Conservation (phyloP, 768 basidiomycete species). For the Cubamyces sp. region DNA sequence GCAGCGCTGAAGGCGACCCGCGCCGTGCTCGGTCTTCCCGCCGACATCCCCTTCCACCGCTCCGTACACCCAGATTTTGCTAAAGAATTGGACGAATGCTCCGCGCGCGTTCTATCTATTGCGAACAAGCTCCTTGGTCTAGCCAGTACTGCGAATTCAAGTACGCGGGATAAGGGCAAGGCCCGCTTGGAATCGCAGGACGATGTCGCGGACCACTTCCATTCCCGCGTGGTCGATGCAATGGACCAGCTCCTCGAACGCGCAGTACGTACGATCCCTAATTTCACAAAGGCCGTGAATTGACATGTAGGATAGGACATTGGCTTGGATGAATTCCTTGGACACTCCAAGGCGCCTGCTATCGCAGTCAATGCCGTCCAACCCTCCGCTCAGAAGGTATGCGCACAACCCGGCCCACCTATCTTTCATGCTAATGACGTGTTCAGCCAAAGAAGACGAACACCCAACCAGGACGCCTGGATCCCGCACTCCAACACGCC, state of each 20-base stretch:
- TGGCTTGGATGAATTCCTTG: conserved; percentile 77
- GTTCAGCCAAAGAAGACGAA: conserved; percentile 37
- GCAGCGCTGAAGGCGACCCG: conserved; percentile 67
- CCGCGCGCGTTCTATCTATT: conserved; percentile 64
- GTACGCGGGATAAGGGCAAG: conserved; percentile 54
- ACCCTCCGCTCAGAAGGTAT: conserved; percentile 22
- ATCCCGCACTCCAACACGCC: conserved; percentile 73
- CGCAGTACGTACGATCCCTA: conserved; percentile 49
- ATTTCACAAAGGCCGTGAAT: neutral
- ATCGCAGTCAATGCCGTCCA: conserved; percentile 55
- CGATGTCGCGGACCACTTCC: conserved; percentile 84
- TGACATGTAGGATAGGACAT: conserved; percentile 61
- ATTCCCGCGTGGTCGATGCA: conserved; percentile 74
- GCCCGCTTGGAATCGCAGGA: conserved; percentile 66
- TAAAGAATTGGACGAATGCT: conserved; percentile 69
- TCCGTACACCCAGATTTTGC: conserved; percentile 79
- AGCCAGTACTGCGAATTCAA: conserved; percentile 46
- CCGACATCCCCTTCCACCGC: conserved; percentile 87
- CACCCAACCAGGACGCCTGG: conserved; percentile 48
- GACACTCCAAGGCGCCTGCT: conserved; percentile 67
- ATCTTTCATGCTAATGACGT: neutral
- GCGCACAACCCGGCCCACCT: neutral
- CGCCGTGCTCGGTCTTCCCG: conserved; percentile 61
- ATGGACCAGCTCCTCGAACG: conserved; percentile 87
- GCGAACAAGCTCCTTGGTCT: conserved; percentile 66